phyloP scores from a whole-genome alignment of 768 basidiomycete species.

The Rhodocollybia butyracea region DNA sequence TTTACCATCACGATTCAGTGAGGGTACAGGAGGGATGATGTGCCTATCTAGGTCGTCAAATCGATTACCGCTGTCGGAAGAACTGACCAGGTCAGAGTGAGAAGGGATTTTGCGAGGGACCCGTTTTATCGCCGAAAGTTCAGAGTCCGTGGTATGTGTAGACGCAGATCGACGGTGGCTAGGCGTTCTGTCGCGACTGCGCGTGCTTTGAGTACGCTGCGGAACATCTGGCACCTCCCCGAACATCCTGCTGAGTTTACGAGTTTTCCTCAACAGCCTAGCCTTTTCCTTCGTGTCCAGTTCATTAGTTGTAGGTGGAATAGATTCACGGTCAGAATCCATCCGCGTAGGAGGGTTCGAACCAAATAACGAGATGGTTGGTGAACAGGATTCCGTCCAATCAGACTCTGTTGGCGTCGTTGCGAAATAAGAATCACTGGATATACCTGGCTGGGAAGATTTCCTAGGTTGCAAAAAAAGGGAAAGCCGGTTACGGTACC shows the following conservation, averaged over 20 bases:
- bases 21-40: not conserved
- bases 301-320: conserved; percentile 28
- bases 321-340: conserved; percentile 12
- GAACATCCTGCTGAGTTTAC: conserved; percentile 42
- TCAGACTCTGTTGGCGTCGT: not conserved
- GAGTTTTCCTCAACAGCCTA: conserved; percentile 36
- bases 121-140: not conserved
- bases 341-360: not conserved
- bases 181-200: not conserved
- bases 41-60: not conserved
- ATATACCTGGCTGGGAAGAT: not conserved
- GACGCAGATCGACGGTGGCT: not conserved
- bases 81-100: conserved; percentile 1
- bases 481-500: conserved; percentile 16
- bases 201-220: not conserved
- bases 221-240: conserved; percentile 5
- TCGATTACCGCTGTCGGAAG: not conserved
- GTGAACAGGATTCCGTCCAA: not conserved
- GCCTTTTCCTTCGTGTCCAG: conserved; percentile 32
- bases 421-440: conserved; percentile 5
- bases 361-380: not conserved
- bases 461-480: conserved; percentile 18
- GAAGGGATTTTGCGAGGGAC: not conserved
- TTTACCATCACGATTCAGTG: not conserved
- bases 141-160: not conserved